phyloP scores from a whole-genome alignment of 1,139 yeast genomes.

The Candida neerlandica region DNA sequence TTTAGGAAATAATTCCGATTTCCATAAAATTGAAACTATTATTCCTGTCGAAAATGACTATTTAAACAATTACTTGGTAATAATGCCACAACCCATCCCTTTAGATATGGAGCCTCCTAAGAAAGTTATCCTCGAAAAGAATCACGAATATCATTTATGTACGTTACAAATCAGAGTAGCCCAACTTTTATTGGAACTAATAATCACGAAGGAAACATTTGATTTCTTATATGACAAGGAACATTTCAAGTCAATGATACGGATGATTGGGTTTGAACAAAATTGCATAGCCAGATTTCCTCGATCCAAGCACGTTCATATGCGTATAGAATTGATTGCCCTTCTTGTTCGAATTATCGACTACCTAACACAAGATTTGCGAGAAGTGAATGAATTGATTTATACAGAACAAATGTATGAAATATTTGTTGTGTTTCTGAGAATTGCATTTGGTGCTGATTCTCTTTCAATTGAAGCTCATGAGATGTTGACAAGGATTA shows the following conservation, averaged over 20 bases:
- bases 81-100: slow-evolving; percentile 37
- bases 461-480: slow-evolving; percentile 40
- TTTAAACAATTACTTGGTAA: slow-evolving; percentile 28
- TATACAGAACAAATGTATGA: slow-evolving; percentile 50
- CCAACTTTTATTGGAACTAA: slow-evolving; percentile 45
- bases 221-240: slow-evolving; percentile 38
- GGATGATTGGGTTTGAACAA: slow-evolving; percentile 56
- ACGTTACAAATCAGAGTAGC: slow-evolving; percentile 44
- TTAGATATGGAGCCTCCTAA: slow-evolving; percentile 14
- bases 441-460: slow-evolving; percentile 59
- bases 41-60: slow-evolving; percentile 31
- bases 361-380: slow-evolving; percentile 34
- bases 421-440: slow-evolving; percentile 52
- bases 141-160: slow-evolving; percentile 48
- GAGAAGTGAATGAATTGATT: slow-evolving; percentile 34
- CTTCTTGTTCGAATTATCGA: slow-evolving; percentile 34
- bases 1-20: slow-evolving; percentile 53
- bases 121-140: slow-evolving; percentile 12
- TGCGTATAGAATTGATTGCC: slow-evolving; percentile 47
- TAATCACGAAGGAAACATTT: slow-evolving; percentile 34
- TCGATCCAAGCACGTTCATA: slow-evolving; percentile 42
- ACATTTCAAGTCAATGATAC: slow-evolving; percentile 45
- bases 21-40: slow-evolving; percentile 32
- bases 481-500: slow-evolving; percentile 30
- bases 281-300: slow-evolving; percentile 49